phyloP scores from a whole-genome alignment of 1,139 yeast species.

The Taphrina pruni region DNA sequence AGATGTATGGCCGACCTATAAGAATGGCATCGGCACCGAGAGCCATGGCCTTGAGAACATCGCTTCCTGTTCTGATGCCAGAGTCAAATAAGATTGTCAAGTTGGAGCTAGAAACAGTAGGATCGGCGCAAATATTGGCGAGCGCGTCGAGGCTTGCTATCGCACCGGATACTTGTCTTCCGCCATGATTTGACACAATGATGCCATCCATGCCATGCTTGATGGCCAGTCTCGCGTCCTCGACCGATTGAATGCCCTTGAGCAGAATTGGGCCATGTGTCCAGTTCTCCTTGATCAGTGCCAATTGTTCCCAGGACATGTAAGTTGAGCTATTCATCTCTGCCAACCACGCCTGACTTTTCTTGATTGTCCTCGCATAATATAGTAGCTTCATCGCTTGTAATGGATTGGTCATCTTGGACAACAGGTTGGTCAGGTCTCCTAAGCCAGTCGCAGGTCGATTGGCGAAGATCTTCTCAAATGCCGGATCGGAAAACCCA shows the following conservation, averaged over 20 bases:
- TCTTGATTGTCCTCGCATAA: conserved; percentile 35
- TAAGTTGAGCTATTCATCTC: conserved; percentile 38
- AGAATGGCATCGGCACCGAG: conserved; percentile 81
- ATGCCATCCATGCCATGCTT: conserved; percentile 69
- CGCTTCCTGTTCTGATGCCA: conserved; percentile 76
- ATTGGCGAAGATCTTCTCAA: conserved; percentile 41
- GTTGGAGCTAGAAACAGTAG: conserved; percentile 48
- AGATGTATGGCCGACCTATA: conserved; percentile 74
- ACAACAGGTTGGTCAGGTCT: conserved; percentile 21
- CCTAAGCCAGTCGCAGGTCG: conserved; percentile 24
- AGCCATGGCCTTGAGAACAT: conserved; percentile 71
- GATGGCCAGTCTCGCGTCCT: conserved; percentile 69
- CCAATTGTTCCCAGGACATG: conserved; percentile 45
- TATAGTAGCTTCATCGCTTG: conserved; percentile 30
- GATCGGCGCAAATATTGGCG: conserved; percentile 65
- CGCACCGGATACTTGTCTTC: conserved; percentile 76
- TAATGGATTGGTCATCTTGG: conserved; percentile 31
- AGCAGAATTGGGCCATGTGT: conserved; percentile 60
- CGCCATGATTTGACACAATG: conserved; percentile 78
- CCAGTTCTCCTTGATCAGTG: conserved; percentile 45
- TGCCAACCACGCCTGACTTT: conserved; percentile 36
- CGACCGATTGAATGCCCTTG: conserved; percentile 73
- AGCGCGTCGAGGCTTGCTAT: conserved; percentile 70
- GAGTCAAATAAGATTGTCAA: conserved; percentile 73
- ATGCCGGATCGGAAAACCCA: conserved; percentile 49